Evolutionary conservation across 1,139 yeast genomes (phyloP), one percentile per base, ranked within the genome.

Genomic region (Geotrichum australiense): DNA sequence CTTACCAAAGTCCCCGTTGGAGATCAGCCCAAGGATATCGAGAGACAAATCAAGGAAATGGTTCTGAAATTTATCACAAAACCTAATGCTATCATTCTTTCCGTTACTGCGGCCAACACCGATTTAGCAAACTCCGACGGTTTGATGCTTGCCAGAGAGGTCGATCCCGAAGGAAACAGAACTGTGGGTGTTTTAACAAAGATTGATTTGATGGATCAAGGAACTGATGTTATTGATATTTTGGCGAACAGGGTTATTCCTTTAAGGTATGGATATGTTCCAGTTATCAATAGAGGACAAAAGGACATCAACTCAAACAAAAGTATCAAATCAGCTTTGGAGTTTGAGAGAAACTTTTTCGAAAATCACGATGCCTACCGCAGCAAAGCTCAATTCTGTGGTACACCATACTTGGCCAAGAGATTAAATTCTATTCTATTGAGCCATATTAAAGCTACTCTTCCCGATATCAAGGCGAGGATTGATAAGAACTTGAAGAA

Each of bases 111-210:
- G 14, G 96, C 97, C 37, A 91, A 91, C 63, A 87, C 96, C 37
- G 98, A 91, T 72, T 74, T 91, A 69, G 98, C 98, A 48, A 91
- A 91, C 63, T 84, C 96, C 34, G 98, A 91, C 64, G 98, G 98
- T 43, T 76, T 91, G 58, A 89, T 91, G 63, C 72, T 91, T 53
- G 98, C 98, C 0, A 76, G 97, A 56, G 98, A 91, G 63, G 97
- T 91, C 39, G 98, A 91, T 58, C 98, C 98, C 5, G 97, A 91
- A 64, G 98, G 98, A 41, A 65, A 83, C 15, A 76, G 98, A 68
- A 91, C 98, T 28, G 86, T 91, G 55, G 98, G 98, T 67, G 98
- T 91, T 42, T 73, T 91, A 57, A 91, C 98, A 27, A 91, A 91
- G 64, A 95, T 91, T 41, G 98, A 91, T 63, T 74, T 91, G 57